A percentile compares a stretch with the other conserved stretches of the same genome.
Evolutionary conservation across 2,329 filamentous ascomycete genomes (phyloP).

Genomic region (Microascus cirrosus): DNA sequence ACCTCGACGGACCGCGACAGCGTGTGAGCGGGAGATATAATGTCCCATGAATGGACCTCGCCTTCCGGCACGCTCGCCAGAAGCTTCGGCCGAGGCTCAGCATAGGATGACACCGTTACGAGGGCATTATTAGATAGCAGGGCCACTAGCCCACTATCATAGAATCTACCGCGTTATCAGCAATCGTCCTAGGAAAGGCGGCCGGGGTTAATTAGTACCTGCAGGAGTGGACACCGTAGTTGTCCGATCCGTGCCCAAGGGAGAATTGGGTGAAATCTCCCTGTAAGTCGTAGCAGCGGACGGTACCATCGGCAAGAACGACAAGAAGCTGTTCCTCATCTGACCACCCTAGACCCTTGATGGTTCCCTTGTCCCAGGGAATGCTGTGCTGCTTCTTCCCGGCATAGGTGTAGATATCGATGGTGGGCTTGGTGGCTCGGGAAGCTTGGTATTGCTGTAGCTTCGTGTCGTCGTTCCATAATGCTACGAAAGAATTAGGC

Average conservation of each 20-base stretch:
- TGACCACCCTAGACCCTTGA: slow-evolving; percentile 89
- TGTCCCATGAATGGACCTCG: slow-evolving; percentile 74
- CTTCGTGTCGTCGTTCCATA: slow-evolving; percentile 83
- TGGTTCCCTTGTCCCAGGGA: slow-evolving; percentile 80
- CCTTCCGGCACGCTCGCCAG: slow-evolving; percentile 69
- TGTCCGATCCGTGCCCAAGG: slow-evolving; percentile 79
- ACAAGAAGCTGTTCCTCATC: slow-evolving; percentile 88
- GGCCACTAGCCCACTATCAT: slow-evolving; percentile 84
- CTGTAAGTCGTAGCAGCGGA: slow-evolving; percentile 85
- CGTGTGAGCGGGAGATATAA: slow-evolving; percentile 80
- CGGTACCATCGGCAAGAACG: slow-evolving; percentile 78
- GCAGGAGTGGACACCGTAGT: slow-evolving; percentile 78
- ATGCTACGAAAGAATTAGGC: slow-evolving; percentile 41
- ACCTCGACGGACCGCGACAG: slow-evolving; percentile 90
- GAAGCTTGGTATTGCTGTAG: slow-evolving; percentile 66
- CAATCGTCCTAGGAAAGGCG: not conserved
- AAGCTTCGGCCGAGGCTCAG: slow-evolving; percentile 78
- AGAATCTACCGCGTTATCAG: slow-evolving; percentile 46
- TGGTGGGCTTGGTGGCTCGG: slow-evolving; percentile 64
- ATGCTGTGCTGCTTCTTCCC: slow-evolving; percentile 80
- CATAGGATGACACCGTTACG: slow-evolving; percentile 77
- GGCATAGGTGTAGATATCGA: slow-evolving; percentile 89
- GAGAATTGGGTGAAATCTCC: slow-evolving; percentile 93
- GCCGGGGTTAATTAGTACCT: slow-evolving; percentile 25
- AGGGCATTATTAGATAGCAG: slow-evolving; percentile 80